These are phyloP conservation scores for Phymatotrichopsis omnivora DNA, from an alignment of 2,329 filamentous ascomycete species.

Conservation along the genomic window DNA sequence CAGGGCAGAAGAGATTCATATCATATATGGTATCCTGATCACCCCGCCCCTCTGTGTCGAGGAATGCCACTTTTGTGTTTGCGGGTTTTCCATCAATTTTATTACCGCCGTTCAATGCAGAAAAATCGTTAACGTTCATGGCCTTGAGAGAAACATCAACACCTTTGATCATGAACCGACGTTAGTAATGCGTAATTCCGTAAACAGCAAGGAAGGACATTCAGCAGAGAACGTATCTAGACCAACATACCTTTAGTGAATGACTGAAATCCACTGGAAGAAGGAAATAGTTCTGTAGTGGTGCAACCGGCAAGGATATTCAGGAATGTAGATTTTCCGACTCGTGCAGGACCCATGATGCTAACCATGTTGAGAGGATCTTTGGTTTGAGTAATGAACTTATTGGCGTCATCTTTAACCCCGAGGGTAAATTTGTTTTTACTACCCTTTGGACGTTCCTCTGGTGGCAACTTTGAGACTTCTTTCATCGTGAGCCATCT, in stretches of 20 bases:
- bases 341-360: not conserved
- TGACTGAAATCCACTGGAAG: too few relatives aligned
- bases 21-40: not conserved
- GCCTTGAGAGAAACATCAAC: not conserved
- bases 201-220: too few relatives aligned
- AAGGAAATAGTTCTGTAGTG: not conserved
- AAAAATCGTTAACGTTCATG: slow-evolving; percentile 1
- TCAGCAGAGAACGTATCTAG: too few relatives aligned
- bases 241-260: too few relatives aligned
- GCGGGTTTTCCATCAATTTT: not conserved
- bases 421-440: too few relatives aligned
- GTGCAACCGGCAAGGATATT: slow-evolving; percentile 1
- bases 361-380: not conserved
- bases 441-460: too few relatives aligned
- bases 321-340: slow-evolving; percentile 1
- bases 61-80: not conserved
- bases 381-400: too few relatives aligned
- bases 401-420: too few relatives aligned
- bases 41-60: slow-evolving; percentile 2
- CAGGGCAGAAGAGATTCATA: slow-evolving; percentile 2
- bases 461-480: too few relatives aligned
- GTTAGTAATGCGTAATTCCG: too few relatives aligned
- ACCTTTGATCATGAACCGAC: too few relatives aligned
- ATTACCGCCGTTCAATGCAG: not conserved
- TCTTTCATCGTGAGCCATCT: too few relatives aligned